Evolutionary conservation across 768 basidiomycete species (phyloP), one percentile per base, ranked within the genome.

Genomic region (Boletus fagicola): DNA sequence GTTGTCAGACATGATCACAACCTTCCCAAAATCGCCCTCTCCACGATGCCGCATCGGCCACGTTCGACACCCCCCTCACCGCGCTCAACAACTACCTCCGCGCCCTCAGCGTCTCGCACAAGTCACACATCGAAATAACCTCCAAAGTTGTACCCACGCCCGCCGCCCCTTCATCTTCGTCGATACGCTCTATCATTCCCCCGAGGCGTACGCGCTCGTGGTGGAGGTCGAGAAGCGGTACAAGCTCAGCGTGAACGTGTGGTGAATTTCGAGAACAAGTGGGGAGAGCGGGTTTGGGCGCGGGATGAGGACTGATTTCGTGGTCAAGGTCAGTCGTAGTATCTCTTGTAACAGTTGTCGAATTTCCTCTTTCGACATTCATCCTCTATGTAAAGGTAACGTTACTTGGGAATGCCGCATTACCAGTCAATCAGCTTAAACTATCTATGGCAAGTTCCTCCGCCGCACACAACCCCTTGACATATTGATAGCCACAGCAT

Each of bases 161-260:
- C 81, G 20, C 76, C 13, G 68, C 83, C 0, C 94, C 1, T 80
- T 98, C 20, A 94, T 98, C 76, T 98, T 99, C 76, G 75, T 98
- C 69, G 95, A 99, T 76, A 98, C 97, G 0, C 79, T 98, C 13
- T 94, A 98, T 70, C 97, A 98, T 76, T 99, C 98, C 74, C 77
- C 79, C 4, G 92, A 98, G 76, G 98, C 96, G 5, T 88, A 97
- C 66, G 85, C 86, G 55, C 86, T 99, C 46, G 88, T 95, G 12
- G 82, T 87, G 40, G 84, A 86, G n/a, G 91, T 94, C 18, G 84
- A 87, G 66, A 70, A 78, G 62, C 83, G 78, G 58, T 99, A 98
- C 71, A 77, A 77, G 22, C 77, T 85, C 38, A 80, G 81, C 5
- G 77, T 98, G 5, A 81, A 87, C 68, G 83, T 91, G 8, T 82